A percentile compares a stretch with the other conserved stretches of the same genome.
Conservation (phyloP, 441 rosid genomes). For the Gossypium schwendimanii region DNA sequence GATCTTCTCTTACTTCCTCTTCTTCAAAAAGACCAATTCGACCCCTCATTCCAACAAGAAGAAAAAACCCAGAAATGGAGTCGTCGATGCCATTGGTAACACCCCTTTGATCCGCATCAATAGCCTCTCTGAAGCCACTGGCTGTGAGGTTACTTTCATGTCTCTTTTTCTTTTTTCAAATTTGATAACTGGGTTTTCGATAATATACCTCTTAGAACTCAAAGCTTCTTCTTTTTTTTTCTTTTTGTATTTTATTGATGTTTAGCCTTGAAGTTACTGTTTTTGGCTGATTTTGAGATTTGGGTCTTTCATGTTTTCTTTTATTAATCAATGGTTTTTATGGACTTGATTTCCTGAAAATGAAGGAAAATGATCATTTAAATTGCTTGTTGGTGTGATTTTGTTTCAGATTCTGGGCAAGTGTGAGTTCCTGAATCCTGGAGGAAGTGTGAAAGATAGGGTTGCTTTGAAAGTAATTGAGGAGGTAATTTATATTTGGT, state of each 20-base stretch:
- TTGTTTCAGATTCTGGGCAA: constrained; percentile 74
- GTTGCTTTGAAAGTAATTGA: constrained; percentile 79
- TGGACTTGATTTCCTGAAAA: background rate
- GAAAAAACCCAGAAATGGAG: constrained; percentile 40
- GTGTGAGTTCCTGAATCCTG: constrained; percentile 93
- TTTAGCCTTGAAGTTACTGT: background rate
- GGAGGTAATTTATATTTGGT: constrained; percentile 51
- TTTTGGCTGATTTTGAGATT: background rate
- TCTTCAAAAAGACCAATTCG: constrained; percentile 10
- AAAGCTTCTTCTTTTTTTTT: background rate
- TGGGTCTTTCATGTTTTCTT: constrained; percentile 1
- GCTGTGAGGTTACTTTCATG: constrained; percentile 60
- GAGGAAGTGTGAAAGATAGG: constrained; percentile 93
- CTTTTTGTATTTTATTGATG: background rate
- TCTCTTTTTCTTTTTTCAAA: background rate
- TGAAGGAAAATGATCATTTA: background rate
- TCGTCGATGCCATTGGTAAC: constrained; percentile 68
- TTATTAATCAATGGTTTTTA: background rate
- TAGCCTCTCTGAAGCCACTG: constrained; percentile 85
- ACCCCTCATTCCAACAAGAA: constrained; percentile 17
- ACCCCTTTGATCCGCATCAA: constrained; percentile 85
- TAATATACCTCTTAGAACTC: background rate
- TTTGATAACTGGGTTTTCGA: background rate
- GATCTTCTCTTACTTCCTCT: constrained; percentile 37
- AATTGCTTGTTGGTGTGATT: background rate